Evolutionary conservation across 805 yeast genomes (phyloP).

Genomic region (Kuraishia capsulata): DNA sequence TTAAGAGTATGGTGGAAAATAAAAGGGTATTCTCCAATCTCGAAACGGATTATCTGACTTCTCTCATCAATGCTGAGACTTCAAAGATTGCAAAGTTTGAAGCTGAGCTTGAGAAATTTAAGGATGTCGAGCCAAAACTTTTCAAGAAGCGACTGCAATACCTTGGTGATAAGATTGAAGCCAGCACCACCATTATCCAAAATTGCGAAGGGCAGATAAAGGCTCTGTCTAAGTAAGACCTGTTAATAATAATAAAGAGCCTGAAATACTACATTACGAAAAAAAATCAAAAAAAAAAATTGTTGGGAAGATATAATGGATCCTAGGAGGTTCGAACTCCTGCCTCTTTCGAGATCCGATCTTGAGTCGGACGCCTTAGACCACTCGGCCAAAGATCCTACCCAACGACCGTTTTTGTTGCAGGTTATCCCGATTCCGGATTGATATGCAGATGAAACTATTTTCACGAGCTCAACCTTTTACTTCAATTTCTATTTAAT

Average conservation of each 20-base stretch:
- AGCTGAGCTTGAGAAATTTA: conserved; percentile 56
- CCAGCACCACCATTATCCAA: conserved; percentile 42
- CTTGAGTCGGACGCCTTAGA: conserved; percentile 20
- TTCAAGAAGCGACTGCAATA: conserved; percentile 58
- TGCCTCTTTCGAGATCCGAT: conserved; percentile 21
- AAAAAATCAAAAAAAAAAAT: conserved; percentile 1
- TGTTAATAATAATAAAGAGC: conserved; percentile 7
- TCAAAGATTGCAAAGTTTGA: conserved; percentile 58
- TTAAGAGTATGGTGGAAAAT: conserved; percentile 54
- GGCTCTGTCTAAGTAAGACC: conserved; percentile 11
- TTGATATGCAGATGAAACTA: too few species aligned
- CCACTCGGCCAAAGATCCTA: conserved; percentile 21
- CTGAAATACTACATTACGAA: not conserved
- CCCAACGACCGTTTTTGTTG: not conserved
- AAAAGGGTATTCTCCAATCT: conserved; percentile 43
- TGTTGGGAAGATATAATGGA: conserved; percentile 8
- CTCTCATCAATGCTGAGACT: conserved; percentile 49
- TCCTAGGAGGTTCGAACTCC: conserved; percentile 23
- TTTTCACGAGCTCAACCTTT: too few species aligned
- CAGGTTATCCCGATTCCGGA: too few species aligned
- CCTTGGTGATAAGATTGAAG: conserved; percentile 56
- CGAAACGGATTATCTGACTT: conserved; percentile 52
- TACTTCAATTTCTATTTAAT: too few species aligned
- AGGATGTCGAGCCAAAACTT: conserved; percentile 41
- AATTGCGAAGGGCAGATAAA: conserved; percentile 36